Evolutionary conservation across 441 rosid species (phyloP), one percentile per base, ranked within the genome.

Genomic region (Syzygium syzygioides): DNA sequence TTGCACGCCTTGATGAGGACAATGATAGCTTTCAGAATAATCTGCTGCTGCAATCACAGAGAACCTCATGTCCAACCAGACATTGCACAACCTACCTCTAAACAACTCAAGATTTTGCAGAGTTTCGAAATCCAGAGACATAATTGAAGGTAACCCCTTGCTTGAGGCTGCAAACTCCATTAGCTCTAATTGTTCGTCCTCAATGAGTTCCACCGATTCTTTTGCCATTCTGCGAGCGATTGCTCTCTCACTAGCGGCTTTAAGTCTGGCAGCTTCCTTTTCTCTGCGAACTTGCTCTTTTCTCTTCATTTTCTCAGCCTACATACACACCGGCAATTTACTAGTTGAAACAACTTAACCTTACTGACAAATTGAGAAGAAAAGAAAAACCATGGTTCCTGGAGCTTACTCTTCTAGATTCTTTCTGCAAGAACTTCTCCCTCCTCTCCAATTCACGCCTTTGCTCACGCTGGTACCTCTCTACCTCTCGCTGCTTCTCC

Each of bases 211-310:
- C 95, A 93, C 91, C 7, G 99, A 96, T 89, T 96, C 97, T 93
- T 95, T 98, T 79, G 99, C 99, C 85, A 96, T 93, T 92, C 93
- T 95, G 86, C 99, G 98, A 89, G 98, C 99, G 92, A 92, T 91
- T 83, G 99, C 99, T 89, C 97, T 98, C 94, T 96, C 96, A 64
- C 92, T 95, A 87, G 99, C 99, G 92, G 97, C 99, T 93, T 95
- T 96, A 87, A 94, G 96, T 94, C 96, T 95, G 28, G 96, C 98
- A 83, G 94, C 97, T 92, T 98, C 99, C 91, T 92, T 96, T 88
- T 94, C 94, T 87, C 94, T 93, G 87, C 99, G 99, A 79, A 92
- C 88, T 93, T 98, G 98, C 93, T 96, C 99, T 64, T 95, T 98
- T 90, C 94, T 98, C 87, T 94, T 92, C 97, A 95, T 93, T 92